Evolutionary conservation across 148 eudicot species (phyloP).

Genomic region (Cornus florida): DNA sequence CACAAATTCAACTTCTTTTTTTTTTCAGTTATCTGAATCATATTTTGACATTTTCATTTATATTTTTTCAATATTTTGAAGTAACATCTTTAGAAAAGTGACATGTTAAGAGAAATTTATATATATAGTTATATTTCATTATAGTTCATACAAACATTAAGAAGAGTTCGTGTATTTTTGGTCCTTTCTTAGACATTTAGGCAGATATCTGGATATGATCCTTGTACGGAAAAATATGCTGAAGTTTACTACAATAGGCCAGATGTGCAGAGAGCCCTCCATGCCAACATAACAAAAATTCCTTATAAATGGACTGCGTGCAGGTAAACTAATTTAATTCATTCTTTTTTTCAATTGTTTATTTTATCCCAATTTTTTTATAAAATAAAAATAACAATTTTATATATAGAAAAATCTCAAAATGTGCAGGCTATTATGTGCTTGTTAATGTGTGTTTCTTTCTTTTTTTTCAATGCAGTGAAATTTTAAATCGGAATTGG

Average conservation of each 20-base stretch:
- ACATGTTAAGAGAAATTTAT: too few relatives aligned
- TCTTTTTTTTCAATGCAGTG: constrained; percentile 34
- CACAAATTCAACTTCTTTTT: too few relatives aligned
- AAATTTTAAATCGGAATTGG: constrained; percentile 81
- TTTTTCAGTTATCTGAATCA: too few relatives aligned
- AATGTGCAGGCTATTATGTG: neutral
- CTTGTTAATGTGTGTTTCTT: too few relatives aligned
- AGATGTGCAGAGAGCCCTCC: constrained; percentile 90
- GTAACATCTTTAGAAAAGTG: too few relatives aligned
- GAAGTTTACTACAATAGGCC: constrained; percentile 83
- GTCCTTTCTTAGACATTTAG: constrained; percentile 38
- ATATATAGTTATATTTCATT: too few relatives aligned
- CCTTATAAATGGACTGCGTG: constrained; percentile 95
- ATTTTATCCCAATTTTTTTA: too few relatives aligned
- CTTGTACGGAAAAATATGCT: constrained; percentile 89
- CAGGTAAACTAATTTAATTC: constrained; percentile 41
- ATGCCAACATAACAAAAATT: constrained; percentile 72
- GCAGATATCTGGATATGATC: constrained; percentile 80
- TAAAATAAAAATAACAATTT: too few relatives aligned
- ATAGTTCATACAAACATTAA: too few relatives aligned
- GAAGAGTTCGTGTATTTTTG: neutral
- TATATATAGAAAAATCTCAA: neutral
- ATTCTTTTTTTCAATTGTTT: too few relatives aligned
- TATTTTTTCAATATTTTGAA: too few relatives aligned
- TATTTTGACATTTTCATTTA: too few relatives aligned